Conservation (phyloP, 441 rosid genomes). For the Arabidopsis lyrata region DNA sequence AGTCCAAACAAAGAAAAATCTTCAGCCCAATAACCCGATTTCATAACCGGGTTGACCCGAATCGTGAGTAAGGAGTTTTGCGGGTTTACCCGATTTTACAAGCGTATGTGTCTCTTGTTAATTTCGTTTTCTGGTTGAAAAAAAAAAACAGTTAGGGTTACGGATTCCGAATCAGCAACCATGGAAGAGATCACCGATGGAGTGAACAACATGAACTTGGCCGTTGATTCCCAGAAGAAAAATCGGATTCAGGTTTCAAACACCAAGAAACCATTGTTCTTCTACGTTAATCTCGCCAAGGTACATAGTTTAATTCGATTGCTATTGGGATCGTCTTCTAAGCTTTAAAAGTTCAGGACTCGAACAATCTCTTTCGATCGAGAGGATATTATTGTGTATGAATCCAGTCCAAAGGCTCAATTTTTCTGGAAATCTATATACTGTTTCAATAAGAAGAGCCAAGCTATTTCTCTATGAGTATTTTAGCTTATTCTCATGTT, state of each 20-base stretch:
- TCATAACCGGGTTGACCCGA: constrained; percentile 33
- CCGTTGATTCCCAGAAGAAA: constrained; percentile 59
- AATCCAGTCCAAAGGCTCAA: neutral
- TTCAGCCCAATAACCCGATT: neutral
- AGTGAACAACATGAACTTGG: constrained; percentile 62
- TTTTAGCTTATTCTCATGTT: neutral
- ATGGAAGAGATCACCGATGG: constrained; percentile 87
- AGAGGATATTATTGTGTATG: neutral
- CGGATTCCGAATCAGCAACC: constrained; percentile 24
- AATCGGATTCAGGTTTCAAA: constrained; percentile 93
- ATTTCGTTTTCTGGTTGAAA: too few species aligned
- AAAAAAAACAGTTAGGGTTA: constrained; percentile 34
- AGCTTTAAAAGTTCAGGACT: neutral
- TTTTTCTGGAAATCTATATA: constrained; percentile 3
- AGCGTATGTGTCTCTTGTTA: neutral
- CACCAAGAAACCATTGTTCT: constrained; percentile 90
- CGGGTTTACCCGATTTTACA: constrained; percentile 1
- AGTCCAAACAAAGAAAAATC: too few species aligned
- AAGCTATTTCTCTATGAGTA: neutral
- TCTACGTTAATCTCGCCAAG: constrained; percentile 97
- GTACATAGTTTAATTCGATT: constrained; percentile 36
- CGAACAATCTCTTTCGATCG: neutral
- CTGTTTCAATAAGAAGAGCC: neutral
- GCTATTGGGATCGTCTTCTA: neutral
- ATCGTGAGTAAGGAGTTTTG: constrained; percentile 2